phyloP scores from a whole-genome alignment of 306 rosid genomes.

The Purshia tridentata region DNA sequence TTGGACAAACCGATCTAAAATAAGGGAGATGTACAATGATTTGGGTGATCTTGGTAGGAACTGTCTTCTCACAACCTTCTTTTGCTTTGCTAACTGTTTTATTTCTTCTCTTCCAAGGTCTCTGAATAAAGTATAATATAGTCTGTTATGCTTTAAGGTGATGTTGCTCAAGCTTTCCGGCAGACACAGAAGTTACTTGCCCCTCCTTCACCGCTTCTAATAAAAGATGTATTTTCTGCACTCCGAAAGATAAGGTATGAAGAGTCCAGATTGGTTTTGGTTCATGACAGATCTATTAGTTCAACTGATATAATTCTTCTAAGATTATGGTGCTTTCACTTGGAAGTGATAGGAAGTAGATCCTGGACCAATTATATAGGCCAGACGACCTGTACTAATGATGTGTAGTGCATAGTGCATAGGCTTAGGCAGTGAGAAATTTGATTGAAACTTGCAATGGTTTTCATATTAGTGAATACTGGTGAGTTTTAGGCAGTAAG shows the following conservation, averaged over 20 bases:
- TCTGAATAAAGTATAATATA: slow-evolving; percentile 29
- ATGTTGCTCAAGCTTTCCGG: slow-evolving; percentile 93
- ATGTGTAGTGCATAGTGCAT: not conserved
- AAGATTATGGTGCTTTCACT: not conserved
- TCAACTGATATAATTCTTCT: not conserved
- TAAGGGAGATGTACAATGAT: slow-evolving; percentile 81
- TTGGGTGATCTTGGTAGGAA: slow-evolving; percentile 86
- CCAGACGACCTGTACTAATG: not conserved
- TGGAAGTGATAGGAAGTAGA: not conserved
- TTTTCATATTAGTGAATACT: not conserved
- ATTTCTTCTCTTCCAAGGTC: slow-evolving; percentile 19
- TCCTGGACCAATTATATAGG: not conserved
- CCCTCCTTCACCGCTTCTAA: slow-evolving; percentile 71
- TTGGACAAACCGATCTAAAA: slow-evolving; percentile 64
- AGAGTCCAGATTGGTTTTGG: slow-evolving; percentile 12
- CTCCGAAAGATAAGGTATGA: slow-evolving; percentile 74
- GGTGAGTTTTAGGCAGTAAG: not conserved
- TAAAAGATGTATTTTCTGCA: slow-evolving; percentile 71
- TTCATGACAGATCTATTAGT: not conserved
- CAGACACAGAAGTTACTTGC: slow-evolving; percentile 85
- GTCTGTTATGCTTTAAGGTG: slow-evolving; percentile 60
- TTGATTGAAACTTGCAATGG: not conserved
- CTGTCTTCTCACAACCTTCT: slow-evolving; percentile 18
- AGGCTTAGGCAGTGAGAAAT: not conserved
- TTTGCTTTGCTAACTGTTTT: slow-evolving; percentile 25